Base-by-base conservation (phyloP, 2,329 filamentous ascomycete genomes). In the Graphilbum fragrans region DNA sequence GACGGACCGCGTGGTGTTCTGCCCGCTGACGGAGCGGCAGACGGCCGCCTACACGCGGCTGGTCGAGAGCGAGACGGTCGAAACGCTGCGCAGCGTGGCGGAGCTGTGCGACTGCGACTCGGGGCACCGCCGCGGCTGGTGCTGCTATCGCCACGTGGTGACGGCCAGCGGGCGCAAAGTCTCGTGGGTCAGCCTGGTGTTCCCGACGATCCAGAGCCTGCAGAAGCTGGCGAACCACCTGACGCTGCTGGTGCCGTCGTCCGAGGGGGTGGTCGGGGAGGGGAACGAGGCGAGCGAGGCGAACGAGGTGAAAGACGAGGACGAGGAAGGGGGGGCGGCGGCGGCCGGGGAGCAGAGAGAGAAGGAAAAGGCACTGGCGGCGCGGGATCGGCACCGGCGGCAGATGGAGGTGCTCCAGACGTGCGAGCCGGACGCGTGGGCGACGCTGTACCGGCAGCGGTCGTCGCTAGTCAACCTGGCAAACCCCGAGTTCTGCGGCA, bases 171-270 rank as follows among this genome's bases (percentile, higher is more conserved):
- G 23, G 7, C 7, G 36, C 16, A 42, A 36, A 16, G 12, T 14
- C 37, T 23, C 20, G 35, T 93, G 86, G 85, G 75, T 82, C 54
- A 69, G 72, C 17, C 73, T 82, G 45, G 83, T 95, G 1, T 98
- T 98, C 50, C 88, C 92, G 3, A 76, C 78, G 40, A 88, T 96
- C 50, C 71, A 78, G 17, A 81, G 77, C 0, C 64, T 96, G 18
- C 86, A 94, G 52, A 94, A 94, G 56, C 66, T 98, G 5, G 80
- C 86, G 12, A 96, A 94, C 53, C 92, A 98, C 56, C 69, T 96
- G n/a, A 90, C 83, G 4, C 77, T 94, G 20, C 68, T 96, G 20
- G 78, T 95, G 10, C 92, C 90, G 0, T 62, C 64, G 31, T 64
- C 62, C 11, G 69, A 64, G 4, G 85, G 92, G 38, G 50, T 71